A percentile compares a stretch with the other conserved stretches of the same genome.
Conservation (phyloP, 192 early-diverging fungal species). For the Phycomyces nitens region DNA sequence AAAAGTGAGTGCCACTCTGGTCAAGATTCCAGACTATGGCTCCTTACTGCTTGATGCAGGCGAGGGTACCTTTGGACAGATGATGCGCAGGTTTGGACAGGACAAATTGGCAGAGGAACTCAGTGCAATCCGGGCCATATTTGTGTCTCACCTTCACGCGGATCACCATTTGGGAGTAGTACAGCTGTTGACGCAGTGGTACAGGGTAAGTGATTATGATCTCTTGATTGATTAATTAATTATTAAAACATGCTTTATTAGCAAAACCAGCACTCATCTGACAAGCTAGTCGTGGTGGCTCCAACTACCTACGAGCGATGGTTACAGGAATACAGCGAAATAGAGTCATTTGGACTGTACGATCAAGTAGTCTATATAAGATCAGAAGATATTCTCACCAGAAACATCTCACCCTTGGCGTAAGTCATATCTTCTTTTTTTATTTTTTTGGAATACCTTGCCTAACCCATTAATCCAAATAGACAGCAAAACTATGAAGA, state of each 20-base stretch:
- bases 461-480: no score
- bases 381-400: slow-evolving; percentile 31
- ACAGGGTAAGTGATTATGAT: slow-evolving; percentile 40
- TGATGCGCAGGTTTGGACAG: slow-evolving; percentile 70
- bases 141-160: slow-evolving; percentile 95
- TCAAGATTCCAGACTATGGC: slow-evolving; percentile 60
- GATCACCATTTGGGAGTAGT: slow-evolving; percentile 94
- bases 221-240: background rate
- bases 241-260: no score
- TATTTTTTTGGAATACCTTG: no score
- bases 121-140: slow-evolving; percentile 61
- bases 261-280: slow-evolving; percentile 9
- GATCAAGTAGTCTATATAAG: slow-evolving; percentile 44
- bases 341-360: slow-evolving; percentile 61
- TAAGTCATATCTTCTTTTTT: background rate
- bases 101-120: slow-evolving; percentile 56
- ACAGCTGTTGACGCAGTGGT: slow-evolving; percentile 68
- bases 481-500: slow-evolving; percentile 2
- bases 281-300: slow-evolving; percentile 49
- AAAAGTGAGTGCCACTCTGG: slow-evolving; percentile 76
- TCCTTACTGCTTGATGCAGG: slow-evolving; percentile 85
- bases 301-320: slow-evolving; percentile 54
- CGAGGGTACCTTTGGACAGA: slow-evolving; percentile 83
- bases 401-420: background rate
- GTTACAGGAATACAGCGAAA: slow-evolving; percentile 65